Base-by-base conservation (phyloP, 2,329 filamentous ascomycete species). In the Talaromyces islandicus region DNA sequence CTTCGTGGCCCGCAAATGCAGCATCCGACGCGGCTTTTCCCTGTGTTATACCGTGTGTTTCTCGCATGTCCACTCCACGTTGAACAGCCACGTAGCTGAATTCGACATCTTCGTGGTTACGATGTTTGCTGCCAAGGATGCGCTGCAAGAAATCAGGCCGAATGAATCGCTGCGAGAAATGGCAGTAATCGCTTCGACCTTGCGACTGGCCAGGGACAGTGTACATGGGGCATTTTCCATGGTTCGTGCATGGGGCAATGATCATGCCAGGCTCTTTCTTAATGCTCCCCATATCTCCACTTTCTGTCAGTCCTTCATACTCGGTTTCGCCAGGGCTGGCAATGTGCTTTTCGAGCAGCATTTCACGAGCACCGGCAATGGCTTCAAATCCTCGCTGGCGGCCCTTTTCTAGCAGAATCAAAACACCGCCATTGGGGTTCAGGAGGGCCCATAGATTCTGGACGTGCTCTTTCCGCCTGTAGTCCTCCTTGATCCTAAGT, bases 381-480 rank as follows among this genome's bases (percentile, higher is more conserved):
- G 91, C 90, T 72, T 97, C 94, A 66, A 99, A 99, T 0, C 94
- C 94, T 50, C 91, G 86, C 12, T 92, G 90, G 12, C 96, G 85
- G 0, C 92, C 94, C 73, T 97, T 97, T 73, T 99, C 94, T 24
- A 97, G 78, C 3, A 97, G 76, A 54, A 97, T 85, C 4, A 99
- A 81, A 14, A 99, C 84, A 38, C 94, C 94, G 1, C 93, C 93
- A 19, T 92, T 83, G 1, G 89, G 89, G 57, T 89, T 90, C 4
- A 97, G 80, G 56, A 97, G 81, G 14, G 85, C 87, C 94, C 94
- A 99, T 1, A 97, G 83, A 62, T 96, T 96, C 69, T 95, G 87
- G 21, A 97, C 80, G 57, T 94, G 81, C 35, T 88, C 84, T 69
- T 90, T 92, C 52, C 92, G 88, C 68, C 89, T 80, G 68, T 88